Evolutionary conservation across 225 moss, liverwort and hornwort genomes (phyloP), one percentile per base, ranked within the genome.

Genomic region (Straminergon stramineum): DNA sequence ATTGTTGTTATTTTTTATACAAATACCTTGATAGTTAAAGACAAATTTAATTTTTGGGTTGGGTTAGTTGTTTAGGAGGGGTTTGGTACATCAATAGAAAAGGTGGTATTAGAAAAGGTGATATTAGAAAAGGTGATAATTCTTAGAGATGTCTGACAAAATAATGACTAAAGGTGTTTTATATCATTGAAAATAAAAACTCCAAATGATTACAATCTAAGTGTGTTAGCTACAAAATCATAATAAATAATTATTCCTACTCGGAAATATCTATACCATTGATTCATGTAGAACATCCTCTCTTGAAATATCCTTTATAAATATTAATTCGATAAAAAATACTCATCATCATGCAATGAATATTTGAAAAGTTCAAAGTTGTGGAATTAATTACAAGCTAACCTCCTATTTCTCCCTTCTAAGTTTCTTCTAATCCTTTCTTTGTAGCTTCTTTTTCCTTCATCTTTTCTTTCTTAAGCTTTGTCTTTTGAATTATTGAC

Each of bases 1-100:
- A 0, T 35, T 35, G 23, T 0, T 78, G 1, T 23, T 78, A 14
- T 78, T 23, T 78, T 0, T 35, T 35, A 78, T 0, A 78, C 5
- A 34, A 35, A 23, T 35, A 15, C 22, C 3, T 35, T 55, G 3
- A 35, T 35, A 15, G 35, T 35, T 23, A 13, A 2, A 15, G 9
- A 55, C 15, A 11, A 77, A 35, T 35, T 53, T 14, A 13, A 77
- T 3, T 34, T 21, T 35, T 53, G 6, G 34, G 0, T 53, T 20
- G 15, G 11, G 1, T 22, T 9, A 12, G 0, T 76, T 52, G 32
- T 51, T 75, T 6, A 48, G 0, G 12, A 76, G 5, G 34, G 5
- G 5, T 34, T 22, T 0, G 3, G 7, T 27, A n/a, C 9, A 15
- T 56, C 28, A 74, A 43, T 74, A 74, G 10, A 27, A 4, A 26